Evolutionary conservation across 108 stramenopile species (phyloP), one percentile per base, ranked within the genome.

Genomic region (Fragilaria crotonensis): DNA sequence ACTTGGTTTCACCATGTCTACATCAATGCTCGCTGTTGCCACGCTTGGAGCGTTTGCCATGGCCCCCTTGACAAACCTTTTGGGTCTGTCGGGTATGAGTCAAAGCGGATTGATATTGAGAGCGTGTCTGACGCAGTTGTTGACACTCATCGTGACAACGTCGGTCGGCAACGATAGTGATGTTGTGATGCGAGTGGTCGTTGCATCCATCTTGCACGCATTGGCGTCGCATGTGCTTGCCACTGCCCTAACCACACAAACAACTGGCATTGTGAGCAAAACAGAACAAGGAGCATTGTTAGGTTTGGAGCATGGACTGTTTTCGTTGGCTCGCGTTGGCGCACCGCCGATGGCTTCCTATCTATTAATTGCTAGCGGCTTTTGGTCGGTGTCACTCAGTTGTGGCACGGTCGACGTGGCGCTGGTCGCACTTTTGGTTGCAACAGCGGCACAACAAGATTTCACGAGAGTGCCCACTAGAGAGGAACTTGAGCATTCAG

Each of bases 221-320:
- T 60, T 83, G n/a, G 71, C 82, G n/a, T 67, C 75, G 21, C 85
- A 90, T 59, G 60, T 67, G 3, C 64, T 87, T 57, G 83, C 89
- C 28, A 90, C 89, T 0, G 71, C 79, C 5, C 52, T 90, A 28
- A 86, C 89, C n/a, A 84, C 80, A 23, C 72, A 76, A 36, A 83
- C 84, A 1, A 91, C 89, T 4, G 83, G 83, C 19, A 58, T 62
- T 0, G 89, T 87, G 0, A 48, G 57, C 0, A 51, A 67, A 26
- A 56, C 71, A 3, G 76, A 81, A 53, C 75, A 77, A 29, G 89
- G 89, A n/a, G 64, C 83, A 22, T 52, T 90, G 17, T 64, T 90
- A 9, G 89, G 86, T 21, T 66, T 91, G 54, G 86, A 91, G 59
- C 89, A 91, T 62, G 77, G 83, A 44, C 54, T 91, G 48, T 91